Conservation (phyloP, 148 eudicot species). For the Polygonum aviculare region DNA sequence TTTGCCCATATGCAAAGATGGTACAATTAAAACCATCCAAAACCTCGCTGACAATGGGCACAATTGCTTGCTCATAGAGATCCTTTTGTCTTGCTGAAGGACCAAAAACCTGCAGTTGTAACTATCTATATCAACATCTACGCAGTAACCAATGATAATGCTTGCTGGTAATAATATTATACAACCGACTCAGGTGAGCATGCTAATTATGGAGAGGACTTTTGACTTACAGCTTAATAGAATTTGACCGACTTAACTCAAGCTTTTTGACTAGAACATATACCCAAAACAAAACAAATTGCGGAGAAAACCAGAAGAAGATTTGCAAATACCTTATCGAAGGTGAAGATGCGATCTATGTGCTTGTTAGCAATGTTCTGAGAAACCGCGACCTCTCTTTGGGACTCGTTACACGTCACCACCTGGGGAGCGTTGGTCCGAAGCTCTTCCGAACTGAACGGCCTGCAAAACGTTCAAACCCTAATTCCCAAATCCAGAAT, state of each 20-base stretch:
- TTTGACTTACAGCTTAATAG: neutral
- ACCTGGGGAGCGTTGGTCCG: constrained; percentile 88
- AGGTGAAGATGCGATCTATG: constrained; percentile 77
- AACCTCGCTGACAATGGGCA: constrained; percentile 89
- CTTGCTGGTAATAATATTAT: neutral
- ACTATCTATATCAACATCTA: neutral
- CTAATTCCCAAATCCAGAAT: neutral
- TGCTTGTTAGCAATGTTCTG: constrained; percentile 92
- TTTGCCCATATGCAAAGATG: constrained; percentile 98
- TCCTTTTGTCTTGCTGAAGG: constrained; percentile 76
- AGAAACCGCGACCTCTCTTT: constrained; percentile 79
- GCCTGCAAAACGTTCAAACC: constrained; percentile 33
- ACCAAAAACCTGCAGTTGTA: constrained; percentile 71
- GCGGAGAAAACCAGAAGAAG: neutral
- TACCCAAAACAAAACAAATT: neutral
- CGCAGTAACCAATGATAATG: neutral
- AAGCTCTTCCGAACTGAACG: constrained; percentile 82
- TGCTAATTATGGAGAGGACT: neutral
- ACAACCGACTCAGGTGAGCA: neutral
- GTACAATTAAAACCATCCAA: constrained; percentile 97
- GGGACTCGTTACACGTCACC: constrained; percentile 75
- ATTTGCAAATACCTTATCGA: constrained; percentile 56
- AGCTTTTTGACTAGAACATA: neutral
- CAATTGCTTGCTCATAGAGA: constrained; percentile 85
- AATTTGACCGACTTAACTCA: neutral